phyloP scores from a whole-genome alignment of 139 green algal genomes.

The Chlamydomonas schloesseri region DNA sequence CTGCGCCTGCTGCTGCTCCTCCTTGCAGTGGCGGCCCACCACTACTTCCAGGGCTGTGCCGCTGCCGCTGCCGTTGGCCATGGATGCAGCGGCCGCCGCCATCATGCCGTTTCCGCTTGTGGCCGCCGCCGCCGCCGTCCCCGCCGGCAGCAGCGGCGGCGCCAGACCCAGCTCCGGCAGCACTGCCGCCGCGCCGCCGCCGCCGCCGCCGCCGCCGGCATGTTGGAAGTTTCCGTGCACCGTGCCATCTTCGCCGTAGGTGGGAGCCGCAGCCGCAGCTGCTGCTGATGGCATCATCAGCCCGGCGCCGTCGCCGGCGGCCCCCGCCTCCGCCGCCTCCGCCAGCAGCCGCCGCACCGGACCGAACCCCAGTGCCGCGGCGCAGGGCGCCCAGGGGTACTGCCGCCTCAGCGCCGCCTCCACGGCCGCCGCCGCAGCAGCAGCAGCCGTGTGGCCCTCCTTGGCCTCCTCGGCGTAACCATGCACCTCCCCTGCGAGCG shows the following conservation, averaged over 20 bases:
- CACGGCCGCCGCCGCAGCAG: background rate
- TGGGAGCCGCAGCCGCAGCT: no score
- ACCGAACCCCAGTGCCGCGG: background rate
- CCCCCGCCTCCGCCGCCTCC: background rate
- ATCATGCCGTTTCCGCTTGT: no score
- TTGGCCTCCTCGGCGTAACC: background rate
- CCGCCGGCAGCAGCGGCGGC: background rate
- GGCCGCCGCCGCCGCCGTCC: background rate
- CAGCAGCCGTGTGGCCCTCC: no score
- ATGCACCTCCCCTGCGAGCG: background rate
- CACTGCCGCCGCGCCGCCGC: background rate
- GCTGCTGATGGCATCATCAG: no score
- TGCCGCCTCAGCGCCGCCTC: constrained; percentile 1
- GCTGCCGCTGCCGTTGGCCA: no score
- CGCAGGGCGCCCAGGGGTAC: background rate
- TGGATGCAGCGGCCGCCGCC: no score
- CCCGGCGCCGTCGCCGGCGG: no score
- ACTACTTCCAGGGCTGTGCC: no score
- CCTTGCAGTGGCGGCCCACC: no score
- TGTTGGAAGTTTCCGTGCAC: no score
- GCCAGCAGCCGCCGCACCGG: background rate
- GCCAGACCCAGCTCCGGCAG: constrained; percentile 10
- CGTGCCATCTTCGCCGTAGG: no score
- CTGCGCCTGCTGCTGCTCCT: background rate
- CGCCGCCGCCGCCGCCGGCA: background rate